Conservation (phyloP, 2,329 filamentous ascomycete species). For the Aspergillus sergii region DNA sequence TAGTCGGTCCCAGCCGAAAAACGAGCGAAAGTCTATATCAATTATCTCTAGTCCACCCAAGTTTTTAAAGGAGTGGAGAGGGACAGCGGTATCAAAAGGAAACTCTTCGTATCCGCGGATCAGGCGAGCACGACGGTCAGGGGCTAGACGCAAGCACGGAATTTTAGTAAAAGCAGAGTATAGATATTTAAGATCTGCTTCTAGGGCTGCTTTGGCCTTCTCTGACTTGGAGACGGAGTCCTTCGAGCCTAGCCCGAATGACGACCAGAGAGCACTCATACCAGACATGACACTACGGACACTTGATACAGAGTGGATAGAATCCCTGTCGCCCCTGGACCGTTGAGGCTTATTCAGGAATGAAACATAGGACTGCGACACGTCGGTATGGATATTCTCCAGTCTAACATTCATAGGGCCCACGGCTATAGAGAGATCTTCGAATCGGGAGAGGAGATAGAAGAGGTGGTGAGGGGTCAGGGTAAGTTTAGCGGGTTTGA, state of each 20-base stretch:
- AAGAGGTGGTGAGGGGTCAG: conserved; percentile 96
- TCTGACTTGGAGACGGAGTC: conserved; percentile 81
- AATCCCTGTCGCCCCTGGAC: conserved; percentile 82
- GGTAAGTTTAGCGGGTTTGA: conserved; percentile 88
- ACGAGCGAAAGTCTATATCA: conserved; percentile 94
- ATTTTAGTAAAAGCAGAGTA: conserved; percentile 99
- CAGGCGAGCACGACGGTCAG: conserved; percentile 87
- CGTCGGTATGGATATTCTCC: conserved; percentile 89
- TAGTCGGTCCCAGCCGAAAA: conserved; percentile 94
- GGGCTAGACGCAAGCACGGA: conserved; percentile 82
- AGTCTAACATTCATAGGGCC: conserved; percentile 95
- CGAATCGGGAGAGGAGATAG: conserved; percentile 92
- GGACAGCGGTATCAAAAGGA: conserved; percentile 95
- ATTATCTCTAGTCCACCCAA: conserved; percentile 90
- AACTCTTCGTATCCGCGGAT: conserved; percentile 97
- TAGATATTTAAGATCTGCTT: conserved; percentile 89
- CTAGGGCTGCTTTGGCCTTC: conserved; percentile 81
- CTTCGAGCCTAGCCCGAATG: conserved; percentile 78
- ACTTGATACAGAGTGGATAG: conserved; percentile 93
- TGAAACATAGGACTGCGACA: conserved; percentile 87
- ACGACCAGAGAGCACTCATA: conserved; percentile 92
- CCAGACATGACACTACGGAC: conserved; percentile 96
- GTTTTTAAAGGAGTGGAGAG: conserved; percentile 97
- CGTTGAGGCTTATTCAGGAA: conserved; percentile 85
- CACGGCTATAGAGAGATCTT: conserved; percentile 85